Evolutionary conservation across 2,329 filamentous ascomycete species (phyloP).

Genomic region (Claviceps capensis): DNA sequence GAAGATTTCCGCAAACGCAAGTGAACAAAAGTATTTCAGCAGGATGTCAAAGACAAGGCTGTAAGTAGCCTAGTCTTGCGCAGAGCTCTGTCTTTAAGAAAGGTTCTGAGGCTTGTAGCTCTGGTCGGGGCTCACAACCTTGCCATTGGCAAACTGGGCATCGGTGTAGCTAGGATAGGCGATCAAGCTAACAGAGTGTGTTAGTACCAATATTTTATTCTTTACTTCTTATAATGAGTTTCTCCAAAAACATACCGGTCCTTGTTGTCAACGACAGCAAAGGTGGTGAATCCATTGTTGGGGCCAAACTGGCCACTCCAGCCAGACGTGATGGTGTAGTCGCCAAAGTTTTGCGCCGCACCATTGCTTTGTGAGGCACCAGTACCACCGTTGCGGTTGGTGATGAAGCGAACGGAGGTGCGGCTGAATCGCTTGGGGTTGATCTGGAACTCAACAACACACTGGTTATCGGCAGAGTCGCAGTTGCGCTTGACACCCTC

Average conservation of each 20-base stretch:
- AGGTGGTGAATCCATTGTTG: conserved; percentile 34
- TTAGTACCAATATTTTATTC: background rate
- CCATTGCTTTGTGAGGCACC: conserved; percentile 23
- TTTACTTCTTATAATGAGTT: too few relatives aligned
- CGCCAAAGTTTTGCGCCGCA: conserved; percentile 30
- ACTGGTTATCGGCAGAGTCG: conserved; percentile 23
- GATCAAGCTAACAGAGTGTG: conserved; percentile 20
- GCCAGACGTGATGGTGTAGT: conserved; percentile 36
- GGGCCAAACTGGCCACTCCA: conserved; percentile 42
- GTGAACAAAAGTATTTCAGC: too few relatives aligned
- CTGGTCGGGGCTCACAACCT: conserved; percentile 29
- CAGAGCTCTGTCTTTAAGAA: conserved; percentile 17
- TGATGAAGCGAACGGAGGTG: conserved; percentile 25
- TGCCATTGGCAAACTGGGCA: conserved; percentile 3
- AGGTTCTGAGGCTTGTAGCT: conserved; percentile 7
- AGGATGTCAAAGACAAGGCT: too few relatives aligned
- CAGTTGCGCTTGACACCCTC: conserved; percentile 26
- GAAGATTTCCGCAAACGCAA: too few relatives aligned
- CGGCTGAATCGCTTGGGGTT: conserved; percentile 13
- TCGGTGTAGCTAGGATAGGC: conserved; percentile 41
- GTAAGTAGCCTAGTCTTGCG: background rate
- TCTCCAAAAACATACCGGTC: conserved; percentile 9
- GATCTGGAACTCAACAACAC: conserved; percentile 31
- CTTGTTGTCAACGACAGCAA: conserved; percentile 32
- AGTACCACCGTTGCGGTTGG: conserved; percentile 13